A percentile compares a stretch with the other conserved stretches of the same genome.
Conservation (phyloP, 768 basidiomycete species). For the Mycena maculata region DNA sequence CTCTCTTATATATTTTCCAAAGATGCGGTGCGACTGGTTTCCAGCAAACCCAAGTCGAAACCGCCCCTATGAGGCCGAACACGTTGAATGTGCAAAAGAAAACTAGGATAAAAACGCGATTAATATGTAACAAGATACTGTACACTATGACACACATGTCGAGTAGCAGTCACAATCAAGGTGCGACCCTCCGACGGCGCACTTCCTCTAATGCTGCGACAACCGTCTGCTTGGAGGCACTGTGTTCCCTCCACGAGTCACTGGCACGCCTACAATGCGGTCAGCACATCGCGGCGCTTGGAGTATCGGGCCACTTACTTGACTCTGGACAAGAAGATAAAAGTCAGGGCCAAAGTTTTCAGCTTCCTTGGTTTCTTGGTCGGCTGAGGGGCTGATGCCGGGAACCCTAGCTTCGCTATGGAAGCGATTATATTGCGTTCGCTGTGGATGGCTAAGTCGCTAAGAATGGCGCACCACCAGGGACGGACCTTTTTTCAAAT, state of each 20-base stretch:
- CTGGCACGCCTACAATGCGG: slow-evolving; percentile 63
- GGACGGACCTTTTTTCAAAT: slow-evolving; percentile 76
- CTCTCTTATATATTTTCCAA: slow-evolving; percentile 83
- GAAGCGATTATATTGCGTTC: slow-evolving; percentile 79
- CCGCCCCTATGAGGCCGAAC: slow-evolving; percentile 35
- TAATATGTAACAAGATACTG: slow-evolving; percentile 38
- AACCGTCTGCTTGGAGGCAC: slow-evolving; percentile 69
- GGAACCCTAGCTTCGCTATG: slow-evolving; percentile 82
- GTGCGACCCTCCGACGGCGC: slow-evolving; percentile 58
- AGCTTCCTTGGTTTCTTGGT: slow-evolving; percentile 60
- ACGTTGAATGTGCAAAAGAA: slow-evolving; percentile 10
- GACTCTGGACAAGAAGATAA: slow-evolving; percentile 73
- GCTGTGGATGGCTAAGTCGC: slow-evolving; percentile 48
- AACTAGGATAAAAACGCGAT: slow-evolving; percentile 22
- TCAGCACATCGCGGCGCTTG: slow-evolving; percentile 26
- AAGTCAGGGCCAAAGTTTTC: slow-evolving; percentile 64
- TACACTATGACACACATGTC: slow-evolving; percentile 30
- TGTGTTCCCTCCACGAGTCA: slow-evolving; percentile 71
- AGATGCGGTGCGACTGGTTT: slow-evolving; percentile 74
- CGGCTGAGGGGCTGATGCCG: slow-evolving; percentile 52
- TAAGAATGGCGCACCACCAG: slow-evolving; percentile 2
- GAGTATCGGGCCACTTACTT: slow-evolving; percentile 53
- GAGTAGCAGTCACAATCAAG: slow-evolving; percentile 35
- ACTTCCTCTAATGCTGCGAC: slow-evolving; percentile 78
- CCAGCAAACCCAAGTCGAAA: slow-evolving; percentile 48